Percentiles rank a stretch among this genome's conserved stretches.
Conservation (phyloP, 1,284 basidiomycete genomes). For the Ustilago curta region DNA sequence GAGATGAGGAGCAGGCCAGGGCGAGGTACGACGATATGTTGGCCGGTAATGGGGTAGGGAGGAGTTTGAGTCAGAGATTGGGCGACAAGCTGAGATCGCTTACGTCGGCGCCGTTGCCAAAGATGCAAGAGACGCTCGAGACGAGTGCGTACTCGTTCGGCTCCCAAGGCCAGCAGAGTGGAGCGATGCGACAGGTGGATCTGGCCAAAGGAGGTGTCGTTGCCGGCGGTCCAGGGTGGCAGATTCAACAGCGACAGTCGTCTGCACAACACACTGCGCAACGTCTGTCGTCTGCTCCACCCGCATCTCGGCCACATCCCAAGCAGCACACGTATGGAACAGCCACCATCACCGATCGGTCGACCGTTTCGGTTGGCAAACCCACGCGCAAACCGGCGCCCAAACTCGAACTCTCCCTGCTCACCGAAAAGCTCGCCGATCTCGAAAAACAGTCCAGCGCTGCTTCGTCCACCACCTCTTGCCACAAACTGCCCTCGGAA, state of each 20-base stretch:
- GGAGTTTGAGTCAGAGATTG: constrained; percentile 46
- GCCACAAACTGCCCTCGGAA: constrained; percentile 4
- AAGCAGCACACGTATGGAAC: neutral
- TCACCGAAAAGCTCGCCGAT: constrained; percentile 30
- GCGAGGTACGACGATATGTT: constrained; percentile 23
- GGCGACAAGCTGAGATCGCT: constrained; percentile 27
- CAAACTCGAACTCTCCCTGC: constrained; percentile 30
- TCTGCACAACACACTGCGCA: neutral
- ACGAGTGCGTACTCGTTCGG: constrained; percentile 29
- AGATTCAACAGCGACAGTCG: constrained; percentile 22
- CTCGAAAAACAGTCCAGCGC: constrained; percentile 23
- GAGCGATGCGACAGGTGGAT: constrained; percentile 30
- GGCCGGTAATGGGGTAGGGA: constrained; percentile 4
- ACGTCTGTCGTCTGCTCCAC: neutral
- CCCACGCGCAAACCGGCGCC: constrained; percentile 19
- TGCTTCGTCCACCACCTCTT: constrained; percentile 2
- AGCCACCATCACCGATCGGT: neutral
- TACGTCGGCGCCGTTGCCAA: neutral
- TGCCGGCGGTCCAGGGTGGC: constrained; percentile 13
- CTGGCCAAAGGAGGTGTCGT: neutral
- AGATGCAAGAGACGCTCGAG: neutral
- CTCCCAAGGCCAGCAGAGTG: constrained; percentile 8
- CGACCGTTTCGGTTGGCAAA: neutral
- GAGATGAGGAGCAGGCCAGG: constrained; percentile 25
- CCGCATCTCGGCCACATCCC: too few relatives aligned